Conservation (phyloP, 257 asterid species). For the Gentiana straminea region DNA sequence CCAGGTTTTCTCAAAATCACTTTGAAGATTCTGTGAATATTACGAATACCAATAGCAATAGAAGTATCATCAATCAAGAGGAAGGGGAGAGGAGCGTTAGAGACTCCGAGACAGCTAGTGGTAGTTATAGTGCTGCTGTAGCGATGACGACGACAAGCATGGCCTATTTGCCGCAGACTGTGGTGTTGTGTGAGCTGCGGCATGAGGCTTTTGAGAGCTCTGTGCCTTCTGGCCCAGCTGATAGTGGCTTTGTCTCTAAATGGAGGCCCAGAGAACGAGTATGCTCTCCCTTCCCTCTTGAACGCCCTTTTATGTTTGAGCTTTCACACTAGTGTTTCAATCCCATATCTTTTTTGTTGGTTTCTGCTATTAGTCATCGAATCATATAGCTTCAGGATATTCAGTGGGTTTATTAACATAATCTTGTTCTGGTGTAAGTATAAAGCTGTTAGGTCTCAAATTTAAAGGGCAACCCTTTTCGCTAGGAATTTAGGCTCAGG, state of each 20-base stretch:
- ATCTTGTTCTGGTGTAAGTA: too few species aligned
- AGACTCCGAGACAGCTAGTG: constrained; percentile 61
- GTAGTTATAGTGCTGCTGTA: constrained; percentile 37
- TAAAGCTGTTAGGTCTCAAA: too few species aligned
- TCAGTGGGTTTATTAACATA: too few species aligned
- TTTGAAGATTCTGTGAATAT: constrained; percentile 50
- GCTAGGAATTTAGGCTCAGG: too few species aligned
- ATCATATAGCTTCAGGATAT: too few species aligned
- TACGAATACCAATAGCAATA: constrained; percentile 2
- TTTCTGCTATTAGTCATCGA: too few species aligned
- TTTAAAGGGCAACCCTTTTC: too few species aligned
- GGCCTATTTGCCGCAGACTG: constrained; percentile 84
- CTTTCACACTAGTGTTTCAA: too few species aligned
- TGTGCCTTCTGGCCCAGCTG: constrained; percentile 73
- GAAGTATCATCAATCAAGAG: constrained; percentile 7
- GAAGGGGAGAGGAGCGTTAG: constrained; percentile 46
- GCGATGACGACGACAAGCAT: constrained; percentile 61
- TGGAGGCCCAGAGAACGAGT: constrained; percentile 95
- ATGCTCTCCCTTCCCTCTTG: constrained; percentile 18
- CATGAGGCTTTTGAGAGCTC: constrained; percentile 86
- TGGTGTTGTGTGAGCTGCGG: constrained; percentile 85
- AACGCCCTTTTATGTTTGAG: too few species aligned
- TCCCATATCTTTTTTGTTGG: too few species aligned
- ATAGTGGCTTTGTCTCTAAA: constrained; percentile 83
- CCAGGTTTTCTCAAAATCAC: constrained; percentile 79